These are phyloP conservation scores for Mortierella sp. DNA, from an alignment of 371 early-diverging fungal genomes.

Conservation along the genomic window DNA sequence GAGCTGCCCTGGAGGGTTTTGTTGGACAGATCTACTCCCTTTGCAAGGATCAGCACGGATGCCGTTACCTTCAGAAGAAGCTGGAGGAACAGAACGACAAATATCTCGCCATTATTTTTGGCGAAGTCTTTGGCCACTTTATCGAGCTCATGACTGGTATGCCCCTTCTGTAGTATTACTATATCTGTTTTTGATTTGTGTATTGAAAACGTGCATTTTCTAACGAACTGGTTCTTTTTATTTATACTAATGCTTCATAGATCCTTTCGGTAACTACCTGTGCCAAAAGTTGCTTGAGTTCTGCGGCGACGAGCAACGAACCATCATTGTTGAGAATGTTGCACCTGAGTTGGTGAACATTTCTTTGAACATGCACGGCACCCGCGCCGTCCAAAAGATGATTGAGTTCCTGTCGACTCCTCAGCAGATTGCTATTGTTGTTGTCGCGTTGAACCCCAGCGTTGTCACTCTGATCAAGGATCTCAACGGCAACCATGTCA, in stretches of 20 bases:
- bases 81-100: constrained; percentile 81
- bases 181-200: constrained; percentile 16
- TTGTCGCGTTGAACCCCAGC: constrained; percentile 78
- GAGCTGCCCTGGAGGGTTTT: constrained; percentile 75
- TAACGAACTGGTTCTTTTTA: background rate
- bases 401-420: constrained; percentile 84
- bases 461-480: constrained; percentile 93
- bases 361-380: constrained; percentile 96
- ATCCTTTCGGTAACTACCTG: constrained; percentile 94
- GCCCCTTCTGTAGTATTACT: background rate
- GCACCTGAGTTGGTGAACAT: constrained; percentile 83
- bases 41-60: constrained; percentile 93
- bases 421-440: constrained; percentile 78
- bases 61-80: constrained; percentile 88
- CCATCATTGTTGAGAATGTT: constrained; percentile 76
- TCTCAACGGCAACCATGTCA: constrained; percentile 98
- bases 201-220: background rate
- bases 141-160: constrained; percentile 84
- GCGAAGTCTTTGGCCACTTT: constrained; percentile 81
- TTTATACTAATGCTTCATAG: background rate
- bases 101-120: constrained; percentile 75
- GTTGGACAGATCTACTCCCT: constrained; percentile 80
- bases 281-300: constrained; percentile 92
- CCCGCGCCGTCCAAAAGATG: constrained; percentile 96
- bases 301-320: constrained; percentile 81